These are phyloP conservation scores for Metahyphopichia silvanorum DNA, from an alignment of 805 yeast species.

Conservation along the genomic window DNA sequence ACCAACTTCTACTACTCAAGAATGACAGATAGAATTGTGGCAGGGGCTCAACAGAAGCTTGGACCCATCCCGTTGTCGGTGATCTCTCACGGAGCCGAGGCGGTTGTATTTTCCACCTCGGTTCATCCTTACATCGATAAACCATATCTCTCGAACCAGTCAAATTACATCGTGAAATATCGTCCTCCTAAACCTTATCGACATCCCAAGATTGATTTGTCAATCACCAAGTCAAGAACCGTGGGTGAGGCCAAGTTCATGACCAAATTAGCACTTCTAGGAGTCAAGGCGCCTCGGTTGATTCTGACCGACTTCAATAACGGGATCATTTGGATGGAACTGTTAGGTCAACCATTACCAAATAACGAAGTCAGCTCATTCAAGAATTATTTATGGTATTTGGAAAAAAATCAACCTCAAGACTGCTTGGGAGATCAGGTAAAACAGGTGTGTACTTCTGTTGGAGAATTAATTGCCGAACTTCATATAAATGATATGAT, in stretches of 20 bases:
- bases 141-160: slow-evolving; percentile 20
- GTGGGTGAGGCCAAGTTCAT: slow-evolving; percentile 79
- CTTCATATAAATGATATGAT: slow-evolving; percentile 76
- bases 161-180: slow-evolving; percentile 66
- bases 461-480: slow-evolving; percentile 66
- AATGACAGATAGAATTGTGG: slow-evolving; percentile 57
- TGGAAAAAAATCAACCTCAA: slow-evolving; percentile 31
- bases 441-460: slow-evolving; percentile 42
- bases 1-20: not conserved
- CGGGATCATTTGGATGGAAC: slow-evolving; percentile 90
- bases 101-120: slow-evolving; percentile 63
- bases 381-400: slow-evolving; percentile 71
- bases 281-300: slow-evolving; percentile 67
- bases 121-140: slow-evolving; percentile 60
- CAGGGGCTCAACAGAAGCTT: slow-evolving; percentile 39
- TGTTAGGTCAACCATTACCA: slow-evolving; percentile 54
- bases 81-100: slow-evolving; percentile 90
- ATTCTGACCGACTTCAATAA: slow-evolving; percentile 71
- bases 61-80: slow-evolving; percentile 49
- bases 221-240: slow-evolving; percentile 77
- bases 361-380: slow-evolving; percentile 57
- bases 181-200: slow-evolving; percentile 91
- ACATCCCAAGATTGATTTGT: slow-evolving; percentile 75
- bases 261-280: slow-evolving; percentile 50
- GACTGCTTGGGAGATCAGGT: slow-evolving; percentile 34